Evolutionary conservation across 2,329 filamentous ascomycete species (phyloP).

Genomic region (Alternaria metachromatica): DNA sequence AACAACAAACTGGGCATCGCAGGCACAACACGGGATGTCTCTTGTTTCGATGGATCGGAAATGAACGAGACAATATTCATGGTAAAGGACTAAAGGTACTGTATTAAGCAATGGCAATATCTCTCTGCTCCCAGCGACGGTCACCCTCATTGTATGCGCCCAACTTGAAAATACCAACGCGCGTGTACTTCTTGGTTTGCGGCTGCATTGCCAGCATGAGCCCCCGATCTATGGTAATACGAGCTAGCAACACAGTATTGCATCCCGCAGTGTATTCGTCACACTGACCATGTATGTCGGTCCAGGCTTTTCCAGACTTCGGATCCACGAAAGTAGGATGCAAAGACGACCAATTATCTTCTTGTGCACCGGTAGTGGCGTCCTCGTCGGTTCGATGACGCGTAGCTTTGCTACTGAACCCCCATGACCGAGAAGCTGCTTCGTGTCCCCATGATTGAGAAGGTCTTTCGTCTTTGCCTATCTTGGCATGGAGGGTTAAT

Average conservation of each 20-base stretch:
- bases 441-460: not conserved
- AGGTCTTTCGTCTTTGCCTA: not conserved
- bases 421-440: not conserved
- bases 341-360: not conserved
- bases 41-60: no score
- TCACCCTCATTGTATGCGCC: not conserved
- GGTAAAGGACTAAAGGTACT: no score
- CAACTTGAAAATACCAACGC: not conserved
- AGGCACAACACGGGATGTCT: not conserved
- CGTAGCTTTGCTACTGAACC: not conserved
- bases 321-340: not conserved
- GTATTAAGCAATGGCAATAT: not conserved
- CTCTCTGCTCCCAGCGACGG: not conserved
- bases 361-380: not conserved
- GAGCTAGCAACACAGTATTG: not conserved
- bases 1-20: not conserved
- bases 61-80: no score
- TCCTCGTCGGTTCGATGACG: not conserved
- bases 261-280: not conserved
- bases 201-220: not conserved
- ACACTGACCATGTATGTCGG: not conserved
- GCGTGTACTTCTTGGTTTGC: not conserved
- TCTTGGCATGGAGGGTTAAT: not conserved
- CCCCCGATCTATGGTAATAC: not conserved
- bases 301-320: not conserved